Evolutionary conservation across 2,329 filamentous ascomycete genomes (phyloP), one percentile per base, ranked within the genome.

Genomic region (Fusarium dimerum): DNA sequence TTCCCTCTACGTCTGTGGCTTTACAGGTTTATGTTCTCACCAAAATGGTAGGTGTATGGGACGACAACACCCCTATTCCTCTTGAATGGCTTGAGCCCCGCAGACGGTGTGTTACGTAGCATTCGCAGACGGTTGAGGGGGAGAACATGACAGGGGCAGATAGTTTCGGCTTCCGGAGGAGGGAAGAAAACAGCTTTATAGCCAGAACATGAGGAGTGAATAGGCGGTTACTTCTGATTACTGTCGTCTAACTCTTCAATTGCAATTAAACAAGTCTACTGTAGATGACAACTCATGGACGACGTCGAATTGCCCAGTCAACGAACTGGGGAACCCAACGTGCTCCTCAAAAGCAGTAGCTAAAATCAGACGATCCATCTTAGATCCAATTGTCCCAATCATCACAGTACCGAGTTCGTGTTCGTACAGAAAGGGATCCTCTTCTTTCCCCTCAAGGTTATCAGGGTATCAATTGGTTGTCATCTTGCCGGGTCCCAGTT

Each of bases 91-190:
- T 26, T 26, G 20, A 7, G 20, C 20, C 20, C 20, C 20, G 20
- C 20, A 26, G 20, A 26, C 20, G 20, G 20, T 26, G 32, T 36
- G 32, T 15, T 36, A 36, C 32, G 32, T 36, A 36, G 13, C 32
- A 36, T 26, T 26, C 20, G 20, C 20, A 26, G 20, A 26, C 11
- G 11, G 32, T 10, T 36, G 32, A 36, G 13, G 32, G 32, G 32
- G 9, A 36, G 13, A 15, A 36, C 32, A 11, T 3, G 13, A 15
- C 32, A 36, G 32, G 32, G 30, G 43, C 6, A 30, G n/a, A 34
- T 50, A 46, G 30, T 61, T 46, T 64, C 62, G 62, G 62, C 54
- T 61, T 61, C 62, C 62, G 62, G 41, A 61, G 59, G 50, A 56
- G 56, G 59, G 57, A 47, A 59, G 13, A 36, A 34, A 39, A 47